These are phyloP conservation scores for Iberis pinnata DNA, from an alignment of 345 rosid species.

Conservation along the genomic window DNA sequence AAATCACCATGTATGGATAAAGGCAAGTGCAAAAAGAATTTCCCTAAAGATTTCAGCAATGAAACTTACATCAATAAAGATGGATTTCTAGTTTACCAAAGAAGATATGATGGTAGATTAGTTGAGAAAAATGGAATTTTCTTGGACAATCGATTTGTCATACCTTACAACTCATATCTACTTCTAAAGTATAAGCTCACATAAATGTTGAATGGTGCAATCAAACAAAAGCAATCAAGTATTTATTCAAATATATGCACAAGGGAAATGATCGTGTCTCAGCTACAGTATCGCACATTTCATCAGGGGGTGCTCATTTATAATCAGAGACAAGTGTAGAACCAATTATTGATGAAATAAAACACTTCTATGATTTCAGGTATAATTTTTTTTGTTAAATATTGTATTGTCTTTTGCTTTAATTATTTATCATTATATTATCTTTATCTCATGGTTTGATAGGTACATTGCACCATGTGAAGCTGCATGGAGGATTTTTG, in stretches of 20 bases:
- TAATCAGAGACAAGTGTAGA: background rate
- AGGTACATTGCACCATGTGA: background rate
- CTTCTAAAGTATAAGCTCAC: background rate
- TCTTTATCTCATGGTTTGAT: no score
- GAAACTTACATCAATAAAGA: background rate
- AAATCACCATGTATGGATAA: background rate
- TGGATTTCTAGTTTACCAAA: background rate
- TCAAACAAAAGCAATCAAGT: conserved; percentile 1
- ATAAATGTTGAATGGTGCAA: conserved; percentile 15
- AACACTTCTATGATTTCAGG: background rate
- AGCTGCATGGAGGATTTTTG: background rate
- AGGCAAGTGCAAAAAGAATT: background rate
- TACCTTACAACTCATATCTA: background rate
- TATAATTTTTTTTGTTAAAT: no score
- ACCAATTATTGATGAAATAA: background rate
- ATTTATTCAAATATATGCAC: background rate
- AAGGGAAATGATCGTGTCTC: background rate
- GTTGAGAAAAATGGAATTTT: background rate
- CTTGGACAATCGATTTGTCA: background rate
- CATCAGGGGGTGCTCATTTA: background rate
- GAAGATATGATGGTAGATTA: background rate
- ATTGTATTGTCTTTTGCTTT: no score
- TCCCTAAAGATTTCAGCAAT: background rate
- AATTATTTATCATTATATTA: no score
- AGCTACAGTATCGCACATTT: background rate